Base-by-base conservation (phyloP, 176 grass and related monocot species). In the Phragmites australis region DNA sequence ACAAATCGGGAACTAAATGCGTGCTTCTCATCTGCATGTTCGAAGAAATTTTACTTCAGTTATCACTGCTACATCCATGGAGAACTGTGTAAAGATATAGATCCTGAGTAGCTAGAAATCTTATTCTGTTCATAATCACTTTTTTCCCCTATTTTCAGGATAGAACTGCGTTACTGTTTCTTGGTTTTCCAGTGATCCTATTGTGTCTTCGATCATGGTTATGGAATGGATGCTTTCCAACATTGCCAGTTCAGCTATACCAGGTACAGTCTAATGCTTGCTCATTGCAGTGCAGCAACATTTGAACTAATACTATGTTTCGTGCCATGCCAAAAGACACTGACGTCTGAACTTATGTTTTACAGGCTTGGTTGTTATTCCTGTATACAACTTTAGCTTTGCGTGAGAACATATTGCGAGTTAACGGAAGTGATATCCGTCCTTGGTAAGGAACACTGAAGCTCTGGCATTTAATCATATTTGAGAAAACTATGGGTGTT, bases 141-240 rank as follows among this genome's bases (percentile, higher is more conserved):
- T 18, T 5, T 70, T 70, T 52, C 74, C 10, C 13, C 3, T 31
- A 10, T 91, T 79, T 86, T 54, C 92, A 98, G 96, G 96, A 98
- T 60, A 94, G 96, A 85, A 98, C 96, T 55, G 96, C 96, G 3
- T 85, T 94, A 60, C 63, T 98, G 39, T 98, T 98, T 93, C 96
- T 98, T 88, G 73, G 91, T 82, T 98, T 98, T 60, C 96, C 96
- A 2, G 83, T 80, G 61, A 81, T 88, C 82, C 77, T 99, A 26
- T 88, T 99, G 88, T 72, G 91, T 75, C 81, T 99, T 68, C 81
- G 96, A 58, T 84, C 84, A 70, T 95, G 90, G 88, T 64, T 94
- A 71, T 99, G 96, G 96, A 75, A 91, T 68, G 90, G 88, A 60
- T 99, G 96, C 76, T 84, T 99, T 82, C 92, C 96, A 72, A 90